Evolutionary conservation across 2,329 filamentous ascomycete genomes (phyloP), one percentile per base, ranked within the genome.

Genomic region (Hymenoscyphus linearis): DNA sequence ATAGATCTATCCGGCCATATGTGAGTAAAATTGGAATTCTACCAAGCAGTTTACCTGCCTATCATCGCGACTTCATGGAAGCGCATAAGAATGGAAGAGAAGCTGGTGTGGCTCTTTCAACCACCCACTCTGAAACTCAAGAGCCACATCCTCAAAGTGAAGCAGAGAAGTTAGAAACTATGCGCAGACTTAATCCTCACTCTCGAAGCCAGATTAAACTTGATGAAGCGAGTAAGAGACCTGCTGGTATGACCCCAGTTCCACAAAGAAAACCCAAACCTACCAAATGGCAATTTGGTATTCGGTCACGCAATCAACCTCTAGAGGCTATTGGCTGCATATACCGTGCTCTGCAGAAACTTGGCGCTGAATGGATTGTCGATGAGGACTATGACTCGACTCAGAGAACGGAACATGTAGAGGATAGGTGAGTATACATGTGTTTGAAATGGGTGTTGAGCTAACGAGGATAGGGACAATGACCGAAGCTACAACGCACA

Each of bases 261-360:
- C 84, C 86, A 2, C 74, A 79, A 3, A 91, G 90, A 78, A 92
- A 90, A 74, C 77, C 81, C 4, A 92, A 90, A 71, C 89, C 89
- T 1, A 90, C 93, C 16, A 91, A 93, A 67, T 99, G 95, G 95
- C 95, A 99, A 74, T 99, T 99, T 73, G 95, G 95, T 60, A 99
- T 99, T 64, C 85, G 95, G 40, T 96, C 91, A 53, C 86, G 95
- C 55, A 99, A 98, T 71, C 89, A 91, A 60, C 95, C 95, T 0
- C 91, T 93, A 70, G 95, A 99, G 74, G 95, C 95, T 0, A 89
- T 99, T 75, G 79, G 96, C 27, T 97, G 93, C 70, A 95, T 99
- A 60, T 97, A 97, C 80, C 92, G 93, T 74, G 93, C 95, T 0
- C 79, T 99, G 52, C 82, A 87, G 63, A 93, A 93, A 67, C 87